phyloP scores from a whole-genome alignment of 192 early-diverging fungal species.

The Endogone sp. region DNA sequence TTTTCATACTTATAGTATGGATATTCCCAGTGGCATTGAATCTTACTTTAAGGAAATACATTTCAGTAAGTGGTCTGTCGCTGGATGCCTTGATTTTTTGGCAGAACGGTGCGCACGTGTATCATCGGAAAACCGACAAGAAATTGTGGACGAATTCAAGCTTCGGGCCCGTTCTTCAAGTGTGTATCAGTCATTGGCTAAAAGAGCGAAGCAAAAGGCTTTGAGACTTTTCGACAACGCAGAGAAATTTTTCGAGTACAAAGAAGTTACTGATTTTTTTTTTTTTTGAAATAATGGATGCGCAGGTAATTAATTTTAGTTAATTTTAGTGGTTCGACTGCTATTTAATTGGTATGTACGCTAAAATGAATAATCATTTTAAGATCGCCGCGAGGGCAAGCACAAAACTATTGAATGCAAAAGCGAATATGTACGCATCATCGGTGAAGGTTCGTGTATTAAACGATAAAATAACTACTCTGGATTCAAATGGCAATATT shows the following conservation, averaged over 20 bases:
- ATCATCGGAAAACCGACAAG: not conserved
- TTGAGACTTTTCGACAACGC: not conserved
- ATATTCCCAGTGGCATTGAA: not conserved
- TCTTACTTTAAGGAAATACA: not conserved
- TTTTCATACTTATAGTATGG: not conserved
- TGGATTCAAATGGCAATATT: too few relatives aligned
- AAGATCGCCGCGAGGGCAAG: too few relatives aligned
- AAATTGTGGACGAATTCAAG: not conserved
- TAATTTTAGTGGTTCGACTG: too few relatives aligned
- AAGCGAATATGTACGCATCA: too few relatives aligned
- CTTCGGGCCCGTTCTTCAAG: not conserved
- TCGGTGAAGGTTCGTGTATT: too few relatives aligned
- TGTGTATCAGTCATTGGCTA: not conserved
- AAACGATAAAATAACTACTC: too few relatives aligned
- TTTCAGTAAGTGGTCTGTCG: not conserved
- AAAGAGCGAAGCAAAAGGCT: not conserved
- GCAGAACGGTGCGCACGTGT: not conserved
- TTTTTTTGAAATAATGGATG: not conserved
- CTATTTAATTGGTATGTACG: too few relatives aligned
- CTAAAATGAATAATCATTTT: too few relatives aligned
- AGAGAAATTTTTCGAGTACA: not conserved
- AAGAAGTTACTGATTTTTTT: not conserved
- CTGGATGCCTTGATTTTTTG: not conserved
- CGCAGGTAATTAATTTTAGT: not conserved
- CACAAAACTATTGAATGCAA: too few relatives aligned